Base-by-base conservation (phyloP, 179 eudicot species). In the Beta corolliflora region DNA sequence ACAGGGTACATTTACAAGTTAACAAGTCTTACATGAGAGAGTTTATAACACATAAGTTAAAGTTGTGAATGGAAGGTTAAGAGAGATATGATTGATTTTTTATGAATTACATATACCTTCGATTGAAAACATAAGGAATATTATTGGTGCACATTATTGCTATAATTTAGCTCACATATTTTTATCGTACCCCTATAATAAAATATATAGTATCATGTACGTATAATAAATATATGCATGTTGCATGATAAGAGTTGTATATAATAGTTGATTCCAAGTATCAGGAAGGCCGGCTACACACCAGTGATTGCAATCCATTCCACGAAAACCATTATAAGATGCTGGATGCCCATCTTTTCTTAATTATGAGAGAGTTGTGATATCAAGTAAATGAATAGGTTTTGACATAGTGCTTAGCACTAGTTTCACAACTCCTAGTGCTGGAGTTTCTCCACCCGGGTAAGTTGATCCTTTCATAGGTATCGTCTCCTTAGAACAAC, bases 241-340 rank as follows among this genome's bases (percentile, higher is more conserved):
- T 70, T 7, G 74, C 66, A 73, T 65, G 23, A 75, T 11, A 21
- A 85, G 85, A 80, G 83, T 9, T 23, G 91, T 78, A 71, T 84
- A 81, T 0, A 91, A 75, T 41, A 88, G 83, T 50, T 81, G 89
- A 75, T 90, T 91, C 94, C 94, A 91, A 16, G 91, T 87, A 76
- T 91, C 94, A 8, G 90, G 88, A 23, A 91, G 76, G 0, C 94
- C 95, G 5, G 92, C 87, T 55, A 91, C 10, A 55, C 95, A 90
- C 95, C 95, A 91, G 48, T 91, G 95, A 19, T 83, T 91, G 87
- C 93, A 91, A 68, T 90, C 95, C 77, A 77, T 82, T 12, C 88
- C 93, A 3, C 67, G 68, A 53, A 84, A 52, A 9, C 66, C 86
- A 79, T 84, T 86, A 69, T 85, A 84, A 15, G 79, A 71, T 56